Conservation (phyloP, 1,139 yeast genomes). For the Yamadazyma kanchanaburiensis region DNA sequence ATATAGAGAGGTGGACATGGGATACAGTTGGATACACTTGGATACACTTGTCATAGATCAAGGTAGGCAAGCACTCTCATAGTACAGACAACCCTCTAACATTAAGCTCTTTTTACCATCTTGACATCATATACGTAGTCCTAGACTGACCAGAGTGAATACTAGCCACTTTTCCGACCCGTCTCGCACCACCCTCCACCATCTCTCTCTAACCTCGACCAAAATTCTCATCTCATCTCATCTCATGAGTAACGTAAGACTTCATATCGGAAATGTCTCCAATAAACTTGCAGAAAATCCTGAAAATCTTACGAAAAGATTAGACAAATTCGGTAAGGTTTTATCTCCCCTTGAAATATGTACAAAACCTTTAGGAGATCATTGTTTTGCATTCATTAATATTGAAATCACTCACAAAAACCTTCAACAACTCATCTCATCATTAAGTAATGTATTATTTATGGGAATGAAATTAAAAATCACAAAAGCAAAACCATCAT, state of each 20-base stretch:
- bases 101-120: too few species aligned
- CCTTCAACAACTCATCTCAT: conserved; percentile 45
- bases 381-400: conserved; percentile 65
- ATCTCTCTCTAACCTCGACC: not conserved
- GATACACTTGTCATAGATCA: too few species aligned
- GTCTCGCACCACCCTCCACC: too few species aligned
- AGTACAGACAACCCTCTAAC: too few species aligned
- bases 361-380: conserved; percentile 46
- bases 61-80: too few species aligned
- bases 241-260: conserved; percentile 8
- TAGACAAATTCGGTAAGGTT: conserved; percentile 50
- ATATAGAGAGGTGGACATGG: too few species aligned
- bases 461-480: conserved; percentile 69
- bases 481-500: conserved; percentile 40
- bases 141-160: too few species aligned
- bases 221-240: not conserved
- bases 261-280: conserved; percentile 73
- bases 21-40: too few species aligned
- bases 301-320: conserved; percentile 41
- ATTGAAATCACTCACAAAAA: conserved; percentile 47
- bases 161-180: too few species aligned
- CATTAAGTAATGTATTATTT: conserved; percentile 67
- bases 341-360: conserved; percentile 43
- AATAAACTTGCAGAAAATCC: conserved; percentile 43
- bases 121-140: too few species aligned